A percentile compares a stretch with the other conserved stretches of the same genome.
Evolutionary conservation across 1,284 basidiomycete species (phyloP).

Genomic region (Testicularia cyperi): DNA sequence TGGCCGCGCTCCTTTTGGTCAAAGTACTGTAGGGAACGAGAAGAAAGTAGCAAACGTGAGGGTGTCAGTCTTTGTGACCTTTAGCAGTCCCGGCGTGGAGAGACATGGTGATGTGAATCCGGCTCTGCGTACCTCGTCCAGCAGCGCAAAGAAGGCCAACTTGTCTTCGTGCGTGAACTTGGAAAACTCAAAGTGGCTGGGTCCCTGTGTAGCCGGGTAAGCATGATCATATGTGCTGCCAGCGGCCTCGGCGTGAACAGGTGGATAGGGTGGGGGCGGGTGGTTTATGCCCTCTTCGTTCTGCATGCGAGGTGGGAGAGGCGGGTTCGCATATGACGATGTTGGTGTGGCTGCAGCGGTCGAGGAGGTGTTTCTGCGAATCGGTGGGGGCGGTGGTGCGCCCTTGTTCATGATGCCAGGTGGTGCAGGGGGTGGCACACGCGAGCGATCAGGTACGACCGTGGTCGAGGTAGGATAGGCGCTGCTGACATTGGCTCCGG

Average conservation of each 20-base stretch:
- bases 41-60: neutral
- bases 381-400: slow-evolving; percentile 23
- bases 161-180: slow-evolving; percentile 47
- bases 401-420: slow-evolving; percentile 12
- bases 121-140: slow-evolving; percentile 51
- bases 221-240: slow-evolving; percentile 2
- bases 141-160: slow-evolving; percentile 43
- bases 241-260: too few species aligned
- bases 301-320: slow-evolving; percentile 43
- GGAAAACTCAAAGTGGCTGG: slow-evolving; percentile 42
- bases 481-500: neutral
- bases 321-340: slow-evolving; percentile 7
- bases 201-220: slow-evolving; percentile 8
- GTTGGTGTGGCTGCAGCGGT: neutral
- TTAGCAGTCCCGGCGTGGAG: neutral
- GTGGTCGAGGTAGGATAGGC: slow-evolving; percentile 12
- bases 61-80: neutral
- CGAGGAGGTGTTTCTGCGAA: slow-evolving; percentile 4
- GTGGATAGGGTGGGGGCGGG: slow-evolving; percentile 39
- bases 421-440: slow-evolving; percentile 15
- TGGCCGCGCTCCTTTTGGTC: slow-evolving; percentile 19
- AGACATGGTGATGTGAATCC: neutral
- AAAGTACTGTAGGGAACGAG: slow-evolving; percentile 11
- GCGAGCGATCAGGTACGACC: slow-evolving; percentile 19
- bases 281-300: slow-evolving; percentile 40